A percentile compares a stretch with the other conserved stretches of the same genome.
These are phyloP conservation scores for Arthonia radiata DNA, from an alignment of 495 filamentous ascomycete genomes.

Conservation along the genomic window DNA sequence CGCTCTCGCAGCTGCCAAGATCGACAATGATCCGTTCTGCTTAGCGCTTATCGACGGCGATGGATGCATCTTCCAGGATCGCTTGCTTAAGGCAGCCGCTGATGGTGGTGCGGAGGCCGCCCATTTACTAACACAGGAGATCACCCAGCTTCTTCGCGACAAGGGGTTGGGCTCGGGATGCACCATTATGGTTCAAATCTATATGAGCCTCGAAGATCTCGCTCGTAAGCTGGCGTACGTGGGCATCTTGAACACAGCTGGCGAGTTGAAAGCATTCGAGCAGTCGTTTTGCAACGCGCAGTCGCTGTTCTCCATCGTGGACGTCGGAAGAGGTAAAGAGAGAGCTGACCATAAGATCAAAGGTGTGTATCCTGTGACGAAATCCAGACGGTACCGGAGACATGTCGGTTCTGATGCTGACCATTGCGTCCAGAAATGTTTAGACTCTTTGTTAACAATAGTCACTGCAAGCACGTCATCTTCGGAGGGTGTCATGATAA, in stretches of 20 bases:
- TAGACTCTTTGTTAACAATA: conserved; percentile 13
- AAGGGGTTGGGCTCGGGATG: conserved; percentile 3
- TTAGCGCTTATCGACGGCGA: conserved; percentile 16
- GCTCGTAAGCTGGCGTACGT: conserved; percentile 8
- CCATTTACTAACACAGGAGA: conserved; percentile 10
- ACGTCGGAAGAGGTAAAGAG: conserved; percentile 17
- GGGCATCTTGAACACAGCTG: conserved; percentile 8
- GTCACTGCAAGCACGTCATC: conserved; percentile 17
- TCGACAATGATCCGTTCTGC: conserved; percentile 14
- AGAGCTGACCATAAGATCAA: conserved; percentile 16
- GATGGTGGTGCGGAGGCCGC: conserved; percentile 16
- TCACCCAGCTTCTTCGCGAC: conserved; percentile 9
- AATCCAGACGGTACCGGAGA: too few species aligned
- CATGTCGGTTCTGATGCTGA: neutral
- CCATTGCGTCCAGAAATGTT: conserved; percentile 9
- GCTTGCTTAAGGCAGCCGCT: conserved; percentile 7
- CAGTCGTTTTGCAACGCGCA: conserved; percentile 14
- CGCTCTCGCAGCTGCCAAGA: too few species aligned
- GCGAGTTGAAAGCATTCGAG: conserved; percentile 12
- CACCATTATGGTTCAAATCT: conserved; percentile 13
- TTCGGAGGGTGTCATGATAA: conserved; percentile 17
- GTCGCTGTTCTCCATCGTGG: conserved; percentile 15
- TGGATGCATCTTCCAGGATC: conserved; percentile 15
- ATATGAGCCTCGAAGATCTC: conserved; percentile 14
- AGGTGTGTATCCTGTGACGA: conserved; percentile 5